These are phyloP conservation scores for Colletotrichum navitas DNA, from an alignment of 2,329 filamentous ascomycete species.

Conservation along the genomic window DNA sequence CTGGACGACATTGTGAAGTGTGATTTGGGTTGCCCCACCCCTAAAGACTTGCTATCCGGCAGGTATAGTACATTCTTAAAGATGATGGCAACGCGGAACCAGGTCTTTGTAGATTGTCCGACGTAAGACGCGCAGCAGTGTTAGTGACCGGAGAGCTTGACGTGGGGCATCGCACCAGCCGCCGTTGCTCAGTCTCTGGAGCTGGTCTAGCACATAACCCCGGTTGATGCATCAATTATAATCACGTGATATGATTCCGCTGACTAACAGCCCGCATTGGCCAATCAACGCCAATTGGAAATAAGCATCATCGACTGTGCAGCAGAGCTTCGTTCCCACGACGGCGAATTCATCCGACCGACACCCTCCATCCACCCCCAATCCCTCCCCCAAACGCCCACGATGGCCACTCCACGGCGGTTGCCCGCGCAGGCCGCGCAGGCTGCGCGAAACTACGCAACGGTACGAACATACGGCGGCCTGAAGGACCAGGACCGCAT, in stretches of 20 bases:
- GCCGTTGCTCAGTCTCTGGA: constrained; percentile 4
- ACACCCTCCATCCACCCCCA: constrained; percentile 49
- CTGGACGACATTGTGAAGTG: constrained; percentile 54
- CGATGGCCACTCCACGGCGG: constrained; percentile 59
- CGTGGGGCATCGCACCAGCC: constrained; percentile 23
- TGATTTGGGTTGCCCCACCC: constrained; percentile 35
- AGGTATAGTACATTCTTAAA: constrained; percentile 25
- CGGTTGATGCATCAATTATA: constrained; percentile 10
- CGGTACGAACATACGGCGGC: constrained; percentile 84
- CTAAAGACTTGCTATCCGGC: constrained; percentile 7
- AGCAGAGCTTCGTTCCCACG: constrained; percentile 37
- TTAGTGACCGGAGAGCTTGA: constrained; percentile 17
- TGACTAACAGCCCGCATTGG: constrained; percentile 53
- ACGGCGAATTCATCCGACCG: constrained; percentile 44
- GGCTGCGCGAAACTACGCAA: constrained; percentile 69
- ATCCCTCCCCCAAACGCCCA: constrained; percentile 45
- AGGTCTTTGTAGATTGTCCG: background rate
- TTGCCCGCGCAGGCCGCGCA: constrained; percentile 45
- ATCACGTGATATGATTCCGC: background rate
- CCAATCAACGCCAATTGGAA: constrained; percentile 53
- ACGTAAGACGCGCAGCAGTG: constrained; percentile 21
- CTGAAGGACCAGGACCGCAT: constrained; percentile 97
- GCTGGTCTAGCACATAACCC: constrained; percentile 34
- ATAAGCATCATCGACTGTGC: constrained; percentile 41
- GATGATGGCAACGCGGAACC: constrained; percentile 1